Conservation (phyloP, 306 rosid species). For the Mimosa bimucronata region DNA sequence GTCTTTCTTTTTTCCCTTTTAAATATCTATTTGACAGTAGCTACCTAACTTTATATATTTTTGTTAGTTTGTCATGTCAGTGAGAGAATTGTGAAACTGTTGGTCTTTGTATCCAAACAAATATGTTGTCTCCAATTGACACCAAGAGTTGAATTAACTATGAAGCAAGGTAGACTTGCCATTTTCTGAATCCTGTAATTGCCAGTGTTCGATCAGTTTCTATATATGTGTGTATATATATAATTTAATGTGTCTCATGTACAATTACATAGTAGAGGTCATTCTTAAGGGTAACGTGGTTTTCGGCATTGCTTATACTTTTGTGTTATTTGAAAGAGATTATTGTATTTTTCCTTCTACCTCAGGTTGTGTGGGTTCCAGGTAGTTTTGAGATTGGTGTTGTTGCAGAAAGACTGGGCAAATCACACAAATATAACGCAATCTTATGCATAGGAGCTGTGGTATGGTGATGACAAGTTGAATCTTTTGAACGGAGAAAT, state of each 20-base stretch:
- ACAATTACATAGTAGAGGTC: background rate
- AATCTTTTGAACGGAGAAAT: background rate
- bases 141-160: conserved; percentile 4
- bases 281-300: background rate
- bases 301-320: conserved; percentile 3
- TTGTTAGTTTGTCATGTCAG: conserved; percentile 10
- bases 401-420: conserved; percentile 75
- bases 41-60: conserved; percentile 1
- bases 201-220: background rate
- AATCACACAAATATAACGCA: conserved; percentile 77
- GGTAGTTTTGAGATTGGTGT: conserved; percentile 93
- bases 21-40: background rate
- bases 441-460: conserved; percentile 93
- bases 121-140: background rate
- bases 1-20: background rate
- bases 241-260: background rate
- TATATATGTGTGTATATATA: background rate
- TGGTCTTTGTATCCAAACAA: conserved; percentile 5
- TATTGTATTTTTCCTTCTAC: conserved; percentile 26
- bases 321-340: conserved; percentile 29
- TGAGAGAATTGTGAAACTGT: background rate
- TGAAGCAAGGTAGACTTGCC: conserved; percentile 22
- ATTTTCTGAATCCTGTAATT: conserved; percentile 23
- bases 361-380: conserved; percentile 95
- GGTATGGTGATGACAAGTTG: conserved; percentile 52